Percentiles rank a stretch among this genome's conserved stretches.
These are phyloP conservation scores for Thermochaetoides dissita DNA, from an alignment of 2,329 filamentous ascomycete species.

Conservation along the genomic window DNA sequence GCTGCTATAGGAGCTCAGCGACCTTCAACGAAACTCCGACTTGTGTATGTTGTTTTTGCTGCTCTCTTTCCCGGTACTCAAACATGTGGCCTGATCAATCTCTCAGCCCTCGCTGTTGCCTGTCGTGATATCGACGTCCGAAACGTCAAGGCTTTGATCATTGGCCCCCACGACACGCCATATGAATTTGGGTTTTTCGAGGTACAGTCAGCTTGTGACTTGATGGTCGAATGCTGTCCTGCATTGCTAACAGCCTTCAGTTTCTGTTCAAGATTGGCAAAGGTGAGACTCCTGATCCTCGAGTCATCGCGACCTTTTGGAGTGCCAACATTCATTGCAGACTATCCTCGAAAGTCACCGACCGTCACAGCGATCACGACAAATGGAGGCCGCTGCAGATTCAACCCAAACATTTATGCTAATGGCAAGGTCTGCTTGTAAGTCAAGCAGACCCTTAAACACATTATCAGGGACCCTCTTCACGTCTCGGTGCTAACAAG, in stretches of 20 bases:
- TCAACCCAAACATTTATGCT: slow-evolving; percentile 95
- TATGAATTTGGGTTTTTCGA: slow-evolving; percentile 98
- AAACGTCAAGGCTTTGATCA: slow-evolving; percentile 72
- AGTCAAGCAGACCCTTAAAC: slow-evolving; percentile 23
- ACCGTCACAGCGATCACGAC: slow-evolving; percentile 61
- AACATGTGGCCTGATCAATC: slow-evolving; percentile 8
- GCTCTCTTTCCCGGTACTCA: neutral
- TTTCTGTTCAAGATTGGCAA: too few species aligned
- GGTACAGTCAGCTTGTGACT: slow-evolving; percentile 30
- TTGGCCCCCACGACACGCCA: slow-evolving; percentile 84
- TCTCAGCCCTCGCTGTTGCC: slow-evolving; percentile 66
- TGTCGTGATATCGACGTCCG: slow-evolving; percentile 81
- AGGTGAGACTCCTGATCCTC: too few species aligned
- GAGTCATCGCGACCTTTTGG: neutral
- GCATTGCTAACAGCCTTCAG: too few species aligned
- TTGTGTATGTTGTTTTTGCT: slow-evolving; percentile 47
- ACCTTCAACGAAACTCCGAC: slow-evolving; percentile 71
- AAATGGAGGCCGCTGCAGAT: slow-evolving; percentile 74
- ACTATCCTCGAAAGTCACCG: slow-evolving; percentile 64
- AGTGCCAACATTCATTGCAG: slow-evolving; percentile 27
- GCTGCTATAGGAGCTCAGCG: slow-evolving; percentile 58
- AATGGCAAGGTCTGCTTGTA: slow-evolving; percentile 84
- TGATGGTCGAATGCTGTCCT: too few species aligned
- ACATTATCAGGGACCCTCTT: too few species aligned
- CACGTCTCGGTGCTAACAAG: slow-evolving; percentile 7